Base-by-base conservation (phyloP, 2,329 filamentous ascomycete genomes). In the Curvularia hawaiiensis region DNA sequence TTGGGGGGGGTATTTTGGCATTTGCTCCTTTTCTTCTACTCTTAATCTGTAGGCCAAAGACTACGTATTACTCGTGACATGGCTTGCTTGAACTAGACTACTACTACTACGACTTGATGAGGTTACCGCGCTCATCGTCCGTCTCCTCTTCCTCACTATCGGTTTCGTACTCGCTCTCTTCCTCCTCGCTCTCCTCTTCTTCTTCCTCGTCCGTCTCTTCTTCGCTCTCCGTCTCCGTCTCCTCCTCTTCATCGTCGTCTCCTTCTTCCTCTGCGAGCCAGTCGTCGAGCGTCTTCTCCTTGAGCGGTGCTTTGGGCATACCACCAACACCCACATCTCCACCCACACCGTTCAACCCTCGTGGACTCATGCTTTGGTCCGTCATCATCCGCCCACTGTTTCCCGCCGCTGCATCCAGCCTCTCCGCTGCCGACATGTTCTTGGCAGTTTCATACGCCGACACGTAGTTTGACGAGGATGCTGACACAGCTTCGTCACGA, bases 251-350 rank as follows among this genome's bases (percentile, higher is more conserved):
- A 50, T 71, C 67, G 28, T 83, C 82, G 18, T 65, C 63, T 24
- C 84, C 82, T 7, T 89, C 92, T 20, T 65, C 63, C 22, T 84
- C 82, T 4, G 89, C 92, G 55, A 98, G 81, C 93, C 95, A 98
- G 74, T 97, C 92, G 79, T 98, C 92, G 61, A 99, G 79, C 20
- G 89, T 91, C 83, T 96, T 97, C 40, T 86, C 86, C 50, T 87
- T 87, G 48, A 61, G 60, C 40, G 55, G 66, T 31, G 58, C 58
- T 50, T 63, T 69, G 33, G 50, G 53, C 16, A 35, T 64, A 30
- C 49, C 53, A 24, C 59, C 56, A n/a, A 56, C 22, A 26, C 58
- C 55, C n/a, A 14, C 33, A 43, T 64, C 54, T 44, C 57, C 60
- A 28, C 62, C 60, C 5, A 78, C 76, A 79, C 85, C 75, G 69